Conservation (phyloP, 139 green algal species). For the Closterium sp. region DNA sequence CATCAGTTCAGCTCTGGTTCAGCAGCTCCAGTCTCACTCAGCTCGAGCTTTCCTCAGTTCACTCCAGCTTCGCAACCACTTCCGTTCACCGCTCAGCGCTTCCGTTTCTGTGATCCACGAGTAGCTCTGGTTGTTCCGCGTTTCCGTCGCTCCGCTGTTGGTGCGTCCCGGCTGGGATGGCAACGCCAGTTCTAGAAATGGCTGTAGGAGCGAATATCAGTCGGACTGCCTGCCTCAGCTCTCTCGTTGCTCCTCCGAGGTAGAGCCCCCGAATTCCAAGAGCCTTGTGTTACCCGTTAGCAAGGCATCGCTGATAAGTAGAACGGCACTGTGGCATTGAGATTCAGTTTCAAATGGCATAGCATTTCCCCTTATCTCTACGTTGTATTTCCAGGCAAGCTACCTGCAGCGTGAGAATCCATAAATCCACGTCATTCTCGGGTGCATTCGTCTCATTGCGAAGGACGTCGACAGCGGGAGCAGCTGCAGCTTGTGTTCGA, state of each 20-base stretch:
- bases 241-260: not conserved
- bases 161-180: not conserved
- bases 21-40: no score
- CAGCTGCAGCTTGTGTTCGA: not conserved
- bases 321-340: no score
- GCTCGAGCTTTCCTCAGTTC: no score
- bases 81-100: not conserved
- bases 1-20: no score
- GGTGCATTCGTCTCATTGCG: not conserved
- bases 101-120: not conserved
- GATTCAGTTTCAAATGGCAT: no score
- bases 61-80: no score
- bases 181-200: not conserved
- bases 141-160: not conserved
- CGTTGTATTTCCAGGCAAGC: not conserved
- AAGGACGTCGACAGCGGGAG: not conserved
- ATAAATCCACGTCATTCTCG: not conserved
- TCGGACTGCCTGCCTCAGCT: not conserved
- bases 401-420: not conserved
- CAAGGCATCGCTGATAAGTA: no score
- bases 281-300: not conserved
- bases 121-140: not conserved
- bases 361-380: not conserved
- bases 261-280: not conserved
- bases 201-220: not conserved